Conservation (phyloP, 1,284 basidiomycete species). For the Puccinia novopanici region DNA sequence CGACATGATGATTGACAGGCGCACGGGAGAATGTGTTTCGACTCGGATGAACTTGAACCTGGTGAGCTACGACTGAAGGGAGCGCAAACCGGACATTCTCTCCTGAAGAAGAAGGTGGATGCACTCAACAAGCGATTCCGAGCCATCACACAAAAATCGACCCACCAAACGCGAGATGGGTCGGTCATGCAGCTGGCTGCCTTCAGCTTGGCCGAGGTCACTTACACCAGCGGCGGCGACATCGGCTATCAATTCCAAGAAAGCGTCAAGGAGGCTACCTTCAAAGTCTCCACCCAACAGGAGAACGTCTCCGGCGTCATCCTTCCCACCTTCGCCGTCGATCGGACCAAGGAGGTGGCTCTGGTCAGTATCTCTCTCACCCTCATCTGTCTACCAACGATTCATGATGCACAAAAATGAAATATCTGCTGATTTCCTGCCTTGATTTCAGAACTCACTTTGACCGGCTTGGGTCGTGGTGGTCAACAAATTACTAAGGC, state of each 20-base stretch:
- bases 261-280: slow-evolving; percentile 71
- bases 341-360: slow-evolving; percentile 69
- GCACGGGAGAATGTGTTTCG: slow-evolving; percentile 51
- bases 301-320: slow-evolving; percentile 98
- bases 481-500: slow-evolving; percentile 93
- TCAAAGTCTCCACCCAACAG: slow-evolving; percentile 90
- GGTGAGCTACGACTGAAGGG: slow-evolving; percentile 88
- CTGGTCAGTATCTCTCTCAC: slow-evolving; percentile 59
- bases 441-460: slow-evolving; percentile 75
- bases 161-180: slow-evolving; percentile 98
- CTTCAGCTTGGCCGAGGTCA: slow-evolving; percentile 97
- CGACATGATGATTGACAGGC: slow-evolving; percentile 2
- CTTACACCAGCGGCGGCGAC: slow-evolving; percentile 88
- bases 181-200: slow-evolving; percentile 94
- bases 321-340: slow-evolving; percentile 91
- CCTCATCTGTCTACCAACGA: too few relatives aligned
- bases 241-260: slow-evolving; percentile 91
- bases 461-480: slow-evolving; percentile 95
- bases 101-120: slow-evolving; percentile 96
- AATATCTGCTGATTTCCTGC: too few relatives aligned
- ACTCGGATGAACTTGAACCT: slow-evolving; percentile 70
- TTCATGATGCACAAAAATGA: too few relatives aligned
- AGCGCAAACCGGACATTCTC: slow-evolving; percentile 85
- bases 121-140: slow-evolving; percentile 85
- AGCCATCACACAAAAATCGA: slow-evolving; percentile 65